Evolutionary conservation across 371 early-diverging fungal genomes (phyloP), one percentile per base, ranked within the genome.

Genomic region (Gilbertella persicaria): DNA sequence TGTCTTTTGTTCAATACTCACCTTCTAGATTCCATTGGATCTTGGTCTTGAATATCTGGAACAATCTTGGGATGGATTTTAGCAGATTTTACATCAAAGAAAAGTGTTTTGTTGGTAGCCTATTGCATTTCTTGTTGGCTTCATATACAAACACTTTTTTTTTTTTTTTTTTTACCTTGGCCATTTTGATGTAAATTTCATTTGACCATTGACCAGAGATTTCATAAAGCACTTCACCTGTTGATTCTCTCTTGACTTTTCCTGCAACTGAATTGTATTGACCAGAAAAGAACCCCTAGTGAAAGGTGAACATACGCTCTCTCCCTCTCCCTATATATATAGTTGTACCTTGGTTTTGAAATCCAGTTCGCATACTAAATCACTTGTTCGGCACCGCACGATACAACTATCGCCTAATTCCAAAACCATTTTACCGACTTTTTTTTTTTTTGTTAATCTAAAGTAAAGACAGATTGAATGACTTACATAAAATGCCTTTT

Each of bases 191-290:
- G 38, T 72, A 80, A 39, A 90, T 79, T 28, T 73, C 75, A 28
- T 88, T 87, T 19, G 91, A 83, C 96, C 96, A 96, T 62, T 90
- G 92, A 30, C 96, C 96, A 19, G 80, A 71, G 47, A 96, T 78
- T 9, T 89, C 89, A 53, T 86, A 89, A 21, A 96, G 68, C 0
- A 75, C 69, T 54, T 94, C 92, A 16, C 84, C 87, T 7, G 89
- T 86, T 13, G 89, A 85, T 26, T 83, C 87, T 40, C 81, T 78
- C 57, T 86, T 89, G 58, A 96, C 86, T 56, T 86, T 89, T 53
- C 94, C 96, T 14, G 71, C 53, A 23, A 96, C 79, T 38, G 85
- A 79, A 60, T 94, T 92, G 66, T 94, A 91, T 9, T 83, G 57
- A 13, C 93, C 93, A 10, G 79, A 69, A 56, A 93, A 92, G 62